Percentiles rank a stretch among this genome's conserved stretches.
Evolutionary conservation across 164 flowering plant species (phyloP).

Genomic region (Umbellularia californica): DNA sequence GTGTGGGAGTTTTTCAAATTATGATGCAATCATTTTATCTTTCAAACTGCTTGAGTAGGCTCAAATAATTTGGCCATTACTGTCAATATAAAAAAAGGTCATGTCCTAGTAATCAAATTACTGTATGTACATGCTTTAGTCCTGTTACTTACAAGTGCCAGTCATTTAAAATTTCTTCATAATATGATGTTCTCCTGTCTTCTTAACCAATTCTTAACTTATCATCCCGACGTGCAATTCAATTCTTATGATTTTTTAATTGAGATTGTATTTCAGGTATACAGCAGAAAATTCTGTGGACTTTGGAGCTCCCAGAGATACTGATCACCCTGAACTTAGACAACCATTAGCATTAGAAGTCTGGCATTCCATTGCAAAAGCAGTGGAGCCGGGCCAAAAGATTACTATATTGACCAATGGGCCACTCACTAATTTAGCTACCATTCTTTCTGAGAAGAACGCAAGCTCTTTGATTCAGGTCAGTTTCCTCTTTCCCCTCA

Average conservation of each 20-base stretch:
- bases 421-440: constrained; percentile 79
- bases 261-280: constrained; percentile 43
- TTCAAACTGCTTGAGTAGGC: too few species aligned
- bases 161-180: background rate
- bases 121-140: background rate
- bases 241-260: background rate
- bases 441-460: constrained; percentile 37
- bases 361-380: constrained; percentile 49
- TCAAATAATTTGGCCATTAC: too few species aligned
- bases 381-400: constrained; percentile 47
- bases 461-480: constrained; percentile 55
- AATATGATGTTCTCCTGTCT: background rate
- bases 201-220: background rate
- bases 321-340: constrained; percentile 84
- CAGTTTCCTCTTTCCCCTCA: constrained; percentile 3
- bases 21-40: too few species aligned
- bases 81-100: too few species aligned
- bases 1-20: too few species aligned
- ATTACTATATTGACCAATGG: constrained; percentile 78
- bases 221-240: background rate
- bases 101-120: too few species aligned
- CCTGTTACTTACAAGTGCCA: background rate
- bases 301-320: constrained; percentile 77
- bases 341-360: constrained; percentile 77
- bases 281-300: constrained; percentile 76